phyloP scores from a whole-genome alignment of 805 yeast species.

The Teunomyces aglyptinius region DNA sequence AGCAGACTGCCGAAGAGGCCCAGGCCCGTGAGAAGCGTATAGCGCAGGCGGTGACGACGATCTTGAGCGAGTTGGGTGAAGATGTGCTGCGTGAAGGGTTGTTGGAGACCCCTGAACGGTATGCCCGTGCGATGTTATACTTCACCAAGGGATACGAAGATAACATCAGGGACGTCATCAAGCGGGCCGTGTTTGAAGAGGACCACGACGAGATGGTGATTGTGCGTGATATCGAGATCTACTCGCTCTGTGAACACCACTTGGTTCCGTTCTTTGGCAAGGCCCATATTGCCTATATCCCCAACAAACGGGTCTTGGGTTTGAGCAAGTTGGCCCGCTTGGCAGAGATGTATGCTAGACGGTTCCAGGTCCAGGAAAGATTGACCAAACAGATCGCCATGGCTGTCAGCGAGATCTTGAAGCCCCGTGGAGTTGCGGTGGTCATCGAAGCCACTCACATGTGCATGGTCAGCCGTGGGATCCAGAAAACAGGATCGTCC shows the following conservation, averaged over 20 bases:
- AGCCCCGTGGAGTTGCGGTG: constrained; percentile 97
- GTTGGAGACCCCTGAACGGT: constrained; percentile 90
- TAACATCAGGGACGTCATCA: constrained; percentile 86
- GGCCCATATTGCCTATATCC: constrained; percentile 97
- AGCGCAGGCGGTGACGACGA: constrained; percentile 77
- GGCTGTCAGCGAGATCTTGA: constrained; percentile 86
- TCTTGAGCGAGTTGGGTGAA: constrained; percentile 85
- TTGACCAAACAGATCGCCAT: constrained; percentile 96
- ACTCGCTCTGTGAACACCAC: constrained; percentile 95
- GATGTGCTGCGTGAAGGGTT: constrained; percentile 87
- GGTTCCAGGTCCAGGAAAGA: constrained; percentile 97
- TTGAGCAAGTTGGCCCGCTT: constrained; percentile 88
- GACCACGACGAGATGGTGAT: constrained; percentile 99
- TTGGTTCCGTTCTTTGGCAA: constrained; percentile 96
- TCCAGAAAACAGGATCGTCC: constrained; percentile 90
- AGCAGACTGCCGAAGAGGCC: constrained; percentile 64
- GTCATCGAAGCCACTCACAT: constrained; percentile 97
- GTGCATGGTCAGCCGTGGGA: constrained; percentile 99
- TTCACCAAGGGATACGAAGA: constrained; percentile 97
- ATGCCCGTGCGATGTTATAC: constrained; percentile 93
- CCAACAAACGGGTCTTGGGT: constrained; percentile 89
- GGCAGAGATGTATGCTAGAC: constrained; percentile 94
- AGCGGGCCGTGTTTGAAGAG: constrained; percentile 94
- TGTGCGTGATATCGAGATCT: constrained; percentile 89
- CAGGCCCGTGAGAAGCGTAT: constrained; percentile 69